phyloP scores from a whole-genome alignment of 495 filamentous ascomycete species.

The Annulohypoxylon maeteangense region DNA sequence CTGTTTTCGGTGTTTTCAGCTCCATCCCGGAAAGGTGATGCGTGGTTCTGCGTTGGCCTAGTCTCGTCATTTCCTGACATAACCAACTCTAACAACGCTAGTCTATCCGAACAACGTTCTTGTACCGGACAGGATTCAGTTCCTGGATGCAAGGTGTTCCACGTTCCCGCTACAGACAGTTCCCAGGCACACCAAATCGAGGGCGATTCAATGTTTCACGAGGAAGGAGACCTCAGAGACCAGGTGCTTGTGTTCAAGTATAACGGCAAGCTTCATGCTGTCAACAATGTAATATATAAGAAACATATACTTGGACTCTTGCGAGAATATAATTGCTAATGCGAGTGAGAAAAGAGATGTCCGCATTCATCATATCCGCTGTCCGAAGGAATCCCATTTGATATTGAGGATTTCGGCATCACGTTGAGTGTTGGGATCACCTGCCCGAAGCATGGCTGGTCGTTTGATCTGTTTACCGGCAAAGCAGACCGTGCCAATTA shows the following conservation, averaged over 20 bases:
- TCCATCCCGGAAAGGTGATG: constrained; percentile 45
- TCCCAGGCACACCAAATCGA: constrained; percentile 56
- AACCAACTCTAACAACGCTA: constrained; percentile 50
- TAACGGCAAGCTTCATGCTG: constrained; percentile 66
- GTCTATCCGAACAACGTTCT: constrained; percentile 42
- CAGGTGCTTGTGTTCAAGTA: constrained; percentile 69
- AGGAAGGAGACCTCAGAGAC: constrained; percentile 57
- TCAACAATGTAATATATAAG: constrained; percentile 66
- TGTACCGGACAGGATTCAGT: constrained; percentile 43
- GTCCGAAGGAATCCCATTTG: constrained; percentile 65
- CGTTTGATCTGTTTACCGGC: constrained; percentile 68
- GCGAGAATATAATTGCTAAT: constrained; percentile 30
- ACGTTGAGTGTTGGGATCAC: constrained; percentile 62
- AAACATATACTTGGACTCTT: neutral
- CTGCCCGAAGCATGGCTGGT: constrained; percentile 71
- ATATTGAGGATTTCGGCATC: constrained; percentile 71
- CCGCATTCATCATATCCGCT: constrained; percentile 69
- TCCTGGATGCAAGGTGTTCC: constrained; percentile 66
- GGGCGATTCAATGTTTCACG: constrained; percentile 41
- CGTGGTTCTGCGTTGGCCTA: constrained; percentile 60
- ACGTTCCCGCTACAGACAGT: constrained; percentile 55
- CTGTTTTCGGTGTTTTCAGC: constrained; percentile 51
- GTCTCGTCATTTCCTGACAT: constrained; percentile 64
- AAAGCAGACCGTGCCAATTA: constrained; percentile 67
- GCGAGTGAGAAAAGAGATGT: constrained; percentile 59